phyloP scores from a whole-genome alignment of 2,329 filamentous ascomycete species.

The Taxawa tesnikishii region DNA sequence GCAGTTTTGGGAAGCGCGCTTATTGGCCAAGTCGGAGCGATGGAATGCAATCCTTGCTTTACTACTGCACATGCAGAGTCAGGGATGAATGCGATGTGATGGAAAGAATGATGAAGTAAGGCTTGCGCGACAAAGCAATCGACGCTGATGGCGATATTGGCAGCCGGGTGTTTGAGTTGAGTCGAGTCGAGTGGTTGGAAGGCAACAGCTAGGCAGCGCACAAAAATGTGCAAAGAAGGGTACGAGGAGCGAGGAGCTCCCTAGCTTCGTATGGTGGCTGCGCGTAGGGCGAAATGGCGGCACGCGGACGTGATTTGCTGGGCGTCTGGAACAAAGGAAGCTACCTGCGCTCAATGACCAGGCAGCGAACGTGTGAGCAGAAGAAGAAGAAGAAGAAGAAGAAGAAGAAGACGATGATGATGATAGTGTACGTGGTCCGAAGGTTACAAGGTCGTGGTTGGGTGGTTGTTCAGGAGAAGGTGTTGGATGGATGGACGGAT shows the following conservation, averaged over 20 bases:
- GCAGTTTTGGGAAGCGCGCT: slow-evolving; percentile 1
- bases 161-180: background rate
- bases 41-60: background rate
- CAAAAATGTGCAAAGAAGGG: background rate
- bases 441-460: background rate
- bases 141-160: background rate
- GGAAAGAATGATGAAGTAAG: too few relatives aligned
- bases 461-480: background rate
- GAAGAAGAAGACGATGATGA: background rate
- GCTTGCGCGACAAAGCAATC: background rate
- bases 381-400: background rate
- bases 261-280: background rate
- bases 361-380: too few relatives aligned
- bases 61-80: background rate
- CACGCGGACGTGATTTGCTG: too few relatives aligned
- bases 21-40: background rate
- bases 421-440: background rate
- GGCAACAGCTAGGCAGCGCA: background rate
- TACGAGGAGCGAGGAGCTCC: background rate
- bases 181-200: background rate
- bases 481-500: background rate
- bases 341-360: too few relatives aligned
- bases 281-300: too few relatives aligned
- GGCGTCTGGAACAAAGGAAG: too few relatives aligned
- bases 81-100: too few relatives aligned